Base-by-base conservation (phyloP, 2,329 filamentous ascomycete genomes). In the Scortechinia acanthostroma region DNA sequence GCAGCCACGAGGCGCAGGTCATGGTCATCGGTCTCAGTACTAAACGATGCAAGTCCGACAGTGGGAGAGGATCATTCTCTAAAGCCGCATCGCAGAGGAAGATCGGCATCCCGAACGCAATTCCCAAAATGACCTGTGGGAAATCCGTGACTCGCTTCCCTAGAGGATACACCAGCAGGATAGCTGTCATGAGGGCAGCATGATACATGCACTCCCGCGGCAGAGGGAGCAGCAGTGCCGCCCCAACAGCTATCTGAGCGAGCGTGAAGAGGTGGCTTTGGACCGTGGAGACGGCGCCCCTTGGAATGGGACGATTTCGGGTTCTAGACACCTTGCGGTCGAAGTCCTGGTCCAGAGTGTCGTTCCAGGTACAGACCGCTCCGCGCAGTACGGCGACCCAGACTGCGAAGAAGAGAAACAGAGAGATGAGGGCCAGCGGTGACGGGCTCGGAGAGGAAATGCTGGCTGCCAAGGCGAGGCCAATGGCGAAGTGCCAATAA, bases 71-170 rank as follows among this genome's bases (percentile, higher is more conserved):
- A 93, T 91, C 86, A 28, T 93, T 67, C 1, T 87, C 88, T 2
- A 95, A 71, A 3, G 89, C 88, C 1, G 89, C 88, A 55, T 91
- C 94, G 1, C 88, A 89, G 80, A 95, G 83, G 44, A 93, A 78
- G n/a, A 88, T 86, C 21, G 89, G 89, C 89, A 89, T 94, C 3
- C 86, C 91, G 60, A 94, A 95, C 1, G 88, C 90, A 45, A 93
- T 62, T 0, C 90, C 90, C 1, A 95, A 76, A 4, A 94, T 82
- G 48, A 85, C 77, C 59, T 95, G 89, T 2, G 89, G 89, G 58
- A 93, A 95, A 61, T 95, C 81, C 0, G 89, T 95, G 21, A 94
- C 76, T 22, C 90, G 75, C 66, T 95, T 95, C 10, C 87, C 87
- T 16, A 95, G 68, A 14, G 90, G 89, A 58, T 95, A 95, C 1